phyloP scores from a whole-genome alignment of 768 basidiomycete genomes.

The Terana coerulea region DNA sequence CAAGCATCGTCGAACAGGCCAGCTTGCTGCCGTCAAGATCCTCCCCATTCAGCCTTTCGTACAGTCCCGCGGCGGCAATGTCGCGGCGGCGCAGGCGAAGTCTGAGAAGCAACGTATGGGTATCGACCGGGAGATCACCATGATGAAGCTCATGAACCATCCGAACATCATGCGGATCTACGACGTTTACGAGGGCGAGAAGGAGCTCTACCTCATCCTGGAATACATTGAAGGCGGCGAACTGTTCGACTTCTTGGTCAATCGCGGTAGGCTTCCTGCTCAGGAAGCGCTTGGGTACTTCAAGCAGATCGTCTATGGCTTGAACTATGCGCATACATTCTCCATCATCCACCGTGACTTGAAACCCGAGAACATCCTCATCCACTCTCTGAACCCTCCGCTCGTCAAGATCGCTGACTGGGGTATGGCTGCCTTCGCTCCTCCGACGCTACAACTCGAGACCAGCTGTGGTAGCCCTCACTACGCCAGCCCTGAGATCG shows the following conservation, averaged over 20 bases:
- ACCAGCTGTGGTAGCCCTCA: conserved; percentile 97
- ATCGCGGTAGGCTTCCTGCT: conserved; percentile 74
- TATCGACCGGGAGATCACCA: conserved; percentile 92
- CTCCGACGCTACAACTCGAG: conserved; percentile 79
- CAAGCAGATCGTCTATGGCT: conserved; percentile 91
- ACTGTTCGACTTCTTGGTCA: conserved; percentile 94
- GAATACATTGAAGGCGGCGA: conserved; percentile 97
- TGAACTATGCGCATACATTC: conserved; percentile 96
- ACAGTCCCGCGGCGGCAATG: conserved; percentile 67
- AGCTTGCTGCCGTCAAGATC: conserved; percentile 95
- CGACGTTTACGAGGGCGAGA: conserved; percentile 92
- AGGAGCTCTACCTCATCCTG: conserved; percentile 86
- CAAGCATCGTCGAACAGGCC: conserved; percentile 76
- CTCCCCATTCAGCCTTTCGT: conserved; percentile 79
- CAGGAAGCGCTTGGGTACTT: conserved; percentile 88
- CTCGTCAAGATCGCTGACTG: conserved; percentile 97
- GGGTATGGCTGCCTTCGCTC: conserved; percentile 97
- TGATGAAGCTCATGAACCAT: conserved; percentile 99
- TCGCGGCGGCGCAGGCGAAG: conserved; percentile 64
- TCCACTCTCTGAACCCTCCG: conserved; percentile 75
- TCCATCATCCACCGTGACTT: conserved; percentile 98
- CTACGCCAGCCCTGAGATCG: conserved; percentile 96
- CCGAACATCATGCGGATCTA: conserved; percentile 95
- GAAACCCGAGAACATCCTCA: conserved; percentile 95
- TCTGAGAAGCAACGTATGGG: conserved; percentile 80